These are phyloP conservation scores for Coemansia sp. DNA, from an alignment of 192 early-diverging fungal species.

Conservation along the genomic window DNA sequence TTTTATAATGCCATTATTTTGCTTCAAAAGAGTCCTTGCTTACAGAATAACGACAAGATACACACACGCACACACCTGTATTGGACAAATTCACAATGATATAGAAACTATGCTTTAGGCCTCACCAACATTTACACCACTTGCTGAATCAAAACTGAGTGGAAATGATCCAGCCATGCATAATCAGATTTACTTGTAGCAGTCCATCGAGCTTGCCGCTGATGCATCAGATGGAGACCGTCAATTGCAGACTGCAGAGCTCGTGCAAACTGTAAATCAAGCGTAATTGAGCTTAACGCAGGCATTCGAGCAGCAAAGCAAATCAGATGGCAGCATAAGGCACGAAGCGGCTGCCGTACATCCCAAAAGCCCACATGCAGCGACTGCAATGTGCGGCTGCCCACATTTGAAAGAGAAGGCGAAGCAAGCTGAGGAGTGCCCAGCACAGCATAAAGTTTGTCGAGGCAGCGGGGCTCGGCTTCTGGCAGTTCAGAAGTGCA, in stretches of 20 bases:
- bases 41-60: no score
- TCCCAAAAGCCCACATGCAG: constrained; percentile 28
- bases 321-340: constrained; percentile 13
- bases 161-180: constrained; percentile 3
- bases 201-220: constrained; percentile 12
- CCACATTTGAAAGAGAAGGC: background rate
- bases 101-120: no score
- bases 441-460: constrained; percentile 6
- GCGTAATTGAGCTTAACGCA: background rate
- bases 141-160: no score
- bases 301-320: background rate
- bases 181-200: constrained; percentile 1
- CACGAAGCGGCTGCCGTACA: constrained; percentile 10
- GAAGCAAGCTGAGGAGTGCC: no score
- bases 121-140: no score
- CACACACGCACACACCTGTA: no score
- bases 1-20: no score
- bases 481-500: constrained; percentile 3
- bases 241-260: constrained; percentile 4
- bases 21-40: no score
- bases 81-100: no score
- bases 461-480: background rate
- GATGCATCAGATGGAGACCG: constrained; percentile 9
- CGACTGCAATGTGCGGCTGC: constrained; percentile 12
- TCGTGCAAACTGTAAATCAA: constrained; percentile 7